phyloP scores from a whole-genome alignment of 768 basidiomycete genomes.

The Dictyophora rubrovolvata region DNA sequence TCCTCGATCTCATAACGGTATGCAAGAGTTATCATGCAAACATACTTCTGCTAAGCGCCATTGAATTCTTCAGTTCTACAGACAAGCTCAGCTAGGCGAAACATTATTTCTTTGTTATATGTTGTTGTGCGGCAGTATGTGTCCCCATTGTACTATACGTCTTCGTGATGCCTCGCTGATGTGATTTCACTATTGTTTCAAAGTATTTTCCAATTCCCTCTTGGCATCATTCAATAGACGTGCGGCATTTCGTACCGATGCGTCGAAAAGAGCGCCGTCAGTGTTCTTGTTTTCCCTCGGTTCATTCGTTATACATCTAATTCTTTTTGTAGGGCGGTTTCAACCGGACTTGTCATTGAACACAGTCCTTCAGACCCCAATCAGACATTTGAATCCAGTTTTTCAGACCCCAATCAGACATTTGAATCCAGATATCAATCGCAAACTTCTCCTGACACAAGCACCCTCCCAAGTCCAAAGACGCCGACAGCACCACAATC shows the following conservation, averaged over 20 bases:
- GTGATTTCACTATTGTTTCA: background rate
- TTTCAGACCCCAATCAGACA: background rate
- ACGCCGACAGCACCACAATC: background rate
- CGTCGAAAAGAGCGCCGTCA: background rate
- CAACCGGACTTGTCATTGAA: background rate
- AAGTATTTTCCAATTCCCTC: background rate
- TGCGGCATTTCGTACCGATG: background rate
- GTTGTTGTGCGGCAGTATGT: background rate
- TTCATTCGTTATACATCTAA: background rate
- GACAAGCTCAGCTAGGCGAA: background rate
- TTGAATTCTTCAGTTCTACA: background rate
- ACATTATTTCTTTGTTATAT: background rate
- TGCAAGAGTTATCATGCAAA: background rate
- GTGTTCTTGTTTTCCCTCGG: background rate
- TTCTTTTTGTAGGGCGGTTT: background rate
- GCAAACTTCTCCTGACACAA: background rate
- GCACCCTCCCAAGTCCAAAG: background rate
- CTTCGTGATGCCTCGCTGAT: too few species aligned
- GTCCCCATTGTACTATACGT: background rate
- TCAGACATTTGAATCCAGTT: background rate
- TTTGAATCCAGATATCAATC: background rate
- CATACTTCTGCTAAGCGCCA: too few species aligned
- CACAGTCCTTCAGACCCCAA: too few species aligned
- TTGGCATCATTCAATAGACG: background rate
- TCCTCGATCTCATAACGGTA: background rate